These are phyloP conservation scores for Penicillium sp. DNA, from an alignment of 2,329 filamentous ascomycete genomes.

Conservation along the genomic window DNA sequence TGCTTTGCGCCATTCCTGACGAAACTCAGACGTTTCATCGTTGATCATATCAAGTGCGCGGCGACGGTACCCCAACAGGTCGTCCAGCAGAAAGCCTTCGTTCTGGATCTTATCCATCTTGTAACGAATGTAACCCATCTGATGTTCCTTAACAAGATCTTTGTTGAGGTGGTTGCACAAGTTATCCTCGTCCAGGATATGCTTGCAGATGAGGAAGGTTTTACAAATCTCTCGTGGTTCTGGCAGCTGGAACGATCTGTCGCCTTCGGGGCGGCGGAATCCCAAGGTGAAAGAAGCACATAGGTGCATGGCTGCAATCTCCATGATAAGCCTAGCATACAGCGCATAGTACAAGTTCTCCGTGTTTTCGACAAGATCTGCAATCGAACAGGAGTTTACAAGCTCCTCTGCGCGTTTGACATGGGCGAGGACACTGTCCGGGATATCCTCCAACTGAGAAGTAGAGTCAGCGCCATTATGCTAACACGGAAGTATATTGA, in stretches of 20 bases:
- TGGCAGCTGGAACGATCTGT: constrained; percentile 32
- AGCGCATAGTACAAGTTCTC: constrained; percentile 45
- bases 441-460: constrained; percentile 36
- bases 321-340: constrained; percentile 43
- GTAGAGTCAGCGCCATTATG: not conserved
- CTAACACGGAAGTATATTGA: not conserved
- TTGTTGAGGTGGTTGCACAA: constrained; percentile 35
- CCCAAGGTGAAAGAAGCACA: constrained; percentile 37
- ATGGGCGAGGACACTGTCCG: constrained; percentile 36
- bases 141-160: constrained; percentile 34
- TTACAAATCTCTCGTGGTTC: constrained; percentile 41
- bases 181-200: constrained; percentile 33
- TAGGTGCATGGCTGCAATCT: constrained; percentile 43
- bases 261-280: constrained; percentile 24
- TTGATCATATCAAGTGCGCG: constrained; percentile 31
- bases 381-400: constrained; percentile 32
- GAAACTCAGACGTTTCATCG: constrained; percentile 30
- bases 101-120: constrained; percentile 25
- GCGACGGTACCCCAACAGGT: constrained; percentile 37
- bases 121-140: constrained; percentile 35
- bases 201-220: constrained; percentile 40
- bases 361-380: constrained; percentile 37
- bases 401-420: constrained; percentile 37
- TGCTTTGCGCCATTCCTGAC: constrained; percentile 36
- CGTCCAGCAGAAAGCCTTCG: constrained; percentile 25